Percentiles rank a stretch among this genome's conserved stretches.
These are phyloP conservation scores for Cudoniella acicularis DNA, from an alignment of 495 filamentous ascomycete genomes.

Conservation along the genomic window DNA sequence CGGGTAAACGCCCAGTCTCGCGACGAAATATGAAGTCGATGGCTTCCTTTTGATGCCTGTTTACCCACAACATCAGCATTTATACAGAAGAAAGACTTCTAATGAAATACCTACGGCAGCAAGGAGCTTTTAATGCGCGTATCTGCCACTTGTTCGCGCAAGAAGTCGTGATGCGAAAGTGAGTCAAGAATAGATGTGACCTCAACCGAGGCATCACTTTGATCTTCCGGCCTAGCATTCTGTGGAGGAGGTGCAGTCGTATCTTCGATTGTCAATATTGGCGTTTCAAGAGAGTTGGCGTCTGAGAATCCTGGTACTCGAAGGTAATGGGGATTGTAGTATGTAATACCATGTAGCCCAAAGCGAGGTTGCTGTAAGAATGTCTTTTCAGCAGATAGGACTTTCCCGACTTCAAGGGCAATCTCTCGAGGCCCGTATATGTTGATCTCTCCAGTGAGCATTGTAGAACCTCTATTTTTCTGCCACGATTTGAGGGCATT, in stretches of 20 bases:
- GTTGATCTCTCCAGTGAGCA: slow-evolving; percentile 29
- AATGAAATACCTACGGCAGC: slow-evolving; percentile 21
- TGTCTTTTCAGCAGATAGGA: slow-evolving; percentile 27
- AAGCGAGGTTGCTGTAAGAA: slow-evolving; percentile 33
- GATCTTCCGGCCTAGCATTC: slow-evolving; percentile 6
- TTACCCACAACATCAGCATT: not conserved
- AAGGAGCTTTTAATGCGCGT: slow-evolving; percentile 21
- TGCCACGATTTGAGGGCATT: slow-evolving; percentile 3
- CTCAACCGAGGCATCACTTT: slow-evolving; percentile 23
- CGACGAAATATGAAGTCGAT: slow-evolving; percentile 33
- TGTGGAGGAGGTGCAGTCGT: slow-evolving; percentile 19
- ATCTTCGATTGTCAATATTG: slow-evolving; percentile 5
- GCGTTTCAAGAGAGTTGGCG: not conserved
- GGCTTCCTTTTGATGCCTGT: slow-evolving; percentile 33
- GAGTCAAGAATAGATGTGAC: slow-evolving; percentile 16
- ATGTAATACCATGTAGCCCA: slow-evolving; percentile 9
- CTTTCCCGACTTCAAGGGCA: slow-evolving; percentile 22
- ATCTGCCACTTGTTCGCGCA: slow-evolving; percentile 14
- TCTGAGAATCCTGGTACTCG: slow-evolving; percentile 2
- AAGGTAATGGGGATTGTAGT: slow-evolving; percentile 35
- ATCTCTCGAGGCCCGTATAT: slow-evolving; percentile 29
- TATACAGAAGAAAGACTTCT: not conserved
- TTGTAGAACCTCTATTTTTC: not conserved
- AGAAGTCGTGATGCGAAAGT: not conserved
- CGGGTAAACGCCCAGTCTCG: slow-evolving; percentile 28